Base-by-base conservation (phyloP, 768 basidiomycete genomes). In the Kwoniella sp. region DNA sequence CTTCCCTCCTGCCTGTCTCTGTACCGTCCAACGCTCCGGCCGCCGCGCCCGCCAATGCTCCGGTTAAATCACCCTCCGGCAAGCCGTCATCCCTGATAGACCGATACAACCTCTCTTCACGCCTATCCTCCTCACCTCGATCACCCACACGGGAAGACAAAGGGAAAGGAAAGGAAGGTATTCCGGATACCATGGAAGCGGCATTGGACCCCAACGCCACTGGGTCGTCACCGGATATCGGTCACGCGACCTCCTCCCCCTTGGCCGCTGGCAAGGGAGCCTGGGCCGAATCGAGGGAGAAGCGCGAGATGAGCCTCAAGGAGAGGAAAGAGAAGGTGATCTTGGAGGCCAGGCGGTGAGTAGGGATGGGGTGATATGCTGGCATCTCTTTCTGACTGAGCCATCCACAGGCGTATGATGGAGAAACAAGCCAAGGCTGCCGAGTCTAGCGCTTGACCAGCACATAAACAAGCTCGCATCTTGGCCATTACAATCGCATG, bases 311-410 rank as follows among this genome's bases (percentile, higher is more conserved):
- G 38, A 64, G 56, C 9, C 47, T 74, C 54, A 67, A 47, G 51
- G 64, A 68, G 55, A 54, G 71, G 51, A 74, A 74, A 50, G 73
- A 73, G 59, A 42, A 54, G 46, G 67, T 74, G 70, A 63, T 74
- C 22, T 51, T 74, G 15, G 69, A 71, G 45, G 71, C 71, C 14
- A 70, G 73, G 40, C 50, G 61, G 73, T 69, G 64, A 59, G 63
- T 68, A 5, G 15, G 12, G 5, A 4, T 41, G 27, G 19, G n/a
- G n/a, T n/a, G n/a, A n/a, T n/a, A n/a, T n/a, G n/a, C 23, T 25
- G 33, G 14, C 14, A 11, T 17, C 22, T 38, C 5, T 36, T 36
- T 36, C 34, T 15, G 19, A 15, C 7, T 36, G 15, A 17, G 19
- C 37, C 19, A 10, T 32, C 50, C 17, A 8, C 44, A 69, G 67